Evolutionary conservation across 1,139 yeast species (phyloP).

Genomic region (Candida sp.): DNA sequence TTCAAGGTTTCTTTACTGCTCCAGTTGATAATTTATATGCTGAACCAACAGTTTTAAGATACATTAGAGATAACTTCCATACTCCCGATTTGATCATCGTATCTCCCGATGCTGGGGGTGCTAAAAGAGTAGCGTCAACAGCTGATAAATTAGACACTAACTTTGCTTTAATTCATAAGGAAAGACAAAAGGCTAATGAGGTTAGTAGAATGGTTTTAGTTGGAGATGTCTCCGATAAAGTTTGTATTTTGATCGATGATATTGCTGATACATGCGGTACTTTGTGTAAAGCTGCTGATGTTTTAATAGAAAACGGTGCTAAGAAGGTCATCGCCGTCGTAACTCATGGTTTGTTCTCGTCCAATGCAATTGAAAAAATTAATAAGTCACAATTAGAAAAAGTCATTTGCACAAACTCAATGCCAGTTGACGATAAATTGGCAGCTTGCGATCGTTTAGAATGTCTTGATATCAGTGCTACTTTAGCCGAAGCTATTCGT

Average conservation of each 20-base stretch:
- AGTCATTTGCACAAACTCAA: constrained; percentile 73
- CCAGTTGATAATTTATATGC: constrained; percentile 84
- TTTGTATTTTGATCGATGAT: constrained; percentile 73
- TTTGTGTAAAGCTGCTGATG: constrained; percentile 72
- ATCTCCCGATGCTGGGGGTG: constrained; percentile 88
- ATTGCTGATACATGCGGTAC: constrained; percentile 90
- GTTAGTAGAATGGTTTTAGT: constrained; percentile 74
- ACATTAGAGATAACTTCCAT: constrained; percentile 53
- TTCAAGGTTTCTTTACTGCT: constrained; percentile 77
- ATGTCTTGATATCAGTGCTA: constrained; percentile 68
- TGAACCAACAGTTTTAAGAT: constrained; percentile 71
- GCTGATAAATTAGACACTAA: constrained; percentile 76
- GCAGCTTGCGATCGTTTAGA: constrained; percentile 53
- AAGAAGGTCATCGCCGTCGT: constrained; percentile 72
- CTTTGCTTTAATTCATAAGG: constrained; percentile 80
- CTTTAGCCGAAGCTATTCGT: constrained; percentile 76
- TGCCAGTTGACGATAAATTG: constrained; percentile 60
- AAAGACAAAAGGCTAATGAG: constrained; percentile 77
- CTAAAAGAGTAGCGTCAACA: constrained; percentile 75
- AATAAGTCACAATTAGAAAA: constrained; percentile 54
- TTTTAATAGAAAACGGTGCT: constrained; percentile 60
- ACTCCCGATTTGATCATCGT: constrained; percentile 56
- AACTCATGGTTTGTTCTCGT: constrained; percentile 77
- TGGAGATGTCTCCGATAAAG: constrained; percentile 71
- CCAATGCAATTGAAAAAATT: constrained; percentile 63